Evolutionary conservation across 306 rosid genomes (phyloP).

Genomic region (Trifolium subterraneum): DNA sequence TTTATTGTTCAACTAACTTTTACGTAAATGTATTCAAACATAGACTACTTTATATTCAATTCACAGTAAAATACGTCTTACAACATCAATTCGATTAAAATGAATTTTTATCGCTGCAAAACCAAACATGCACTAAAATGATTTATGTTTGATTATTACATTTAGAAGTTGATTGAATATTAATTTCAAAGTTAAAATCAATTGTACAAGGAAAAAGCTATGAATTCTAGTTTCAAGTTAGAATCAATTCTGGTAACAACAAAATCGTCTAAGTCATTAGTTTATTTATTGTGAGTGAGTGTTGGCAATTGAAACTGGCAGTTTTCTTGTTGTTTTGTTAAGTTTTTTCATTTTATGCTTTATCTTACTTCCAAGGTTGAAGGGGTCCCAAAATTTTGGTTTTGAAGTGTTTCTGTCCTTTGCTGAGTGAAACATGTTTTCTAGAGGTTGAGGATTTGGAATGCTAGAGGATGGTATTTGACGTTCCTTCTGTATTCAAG

Average conservation of each 20-base stretch:
- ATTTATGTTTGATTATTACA: no score
- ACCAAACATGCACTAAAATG: no score
- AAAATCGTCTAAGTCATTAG: background rate
- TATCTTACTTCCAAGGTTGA: background rate
- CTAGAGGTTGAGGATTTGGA: background rate
- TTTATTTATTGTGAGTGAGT: slow-evolving; percentile 15
- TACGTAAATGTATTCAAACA: no score
- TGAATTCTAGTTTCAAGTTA: background rate
- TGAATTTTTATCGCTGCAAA: no score
- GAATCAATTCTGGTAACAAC: no score
- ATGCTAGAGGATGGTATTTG: slow-evolving; percentile 13
- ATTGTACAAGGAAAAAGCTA: background rate
- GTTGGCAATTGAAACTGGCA: background rate
- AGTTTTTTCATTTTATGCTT: slow-evolving; percentile 1
- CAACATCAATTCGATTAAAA: no score
- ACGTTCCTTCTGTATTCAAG: background rate
- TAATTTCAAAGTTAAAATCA: background rate
- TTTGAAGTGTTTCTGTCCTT: background rate
- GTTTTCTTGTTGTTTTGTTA: background rate
- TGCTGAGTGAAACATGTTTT: background rate
- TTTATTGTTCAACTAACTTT: no score
- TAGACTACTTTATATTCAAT: no score
- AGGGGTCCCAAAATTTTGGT: background rate
- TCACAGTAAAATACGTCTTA: no score
- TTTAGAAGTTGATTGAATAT: no score